Evolutionary conservation across 768 basidiomycete species (phyloP).

Genomic region (Hydnomerulius pinastri): DNA sequence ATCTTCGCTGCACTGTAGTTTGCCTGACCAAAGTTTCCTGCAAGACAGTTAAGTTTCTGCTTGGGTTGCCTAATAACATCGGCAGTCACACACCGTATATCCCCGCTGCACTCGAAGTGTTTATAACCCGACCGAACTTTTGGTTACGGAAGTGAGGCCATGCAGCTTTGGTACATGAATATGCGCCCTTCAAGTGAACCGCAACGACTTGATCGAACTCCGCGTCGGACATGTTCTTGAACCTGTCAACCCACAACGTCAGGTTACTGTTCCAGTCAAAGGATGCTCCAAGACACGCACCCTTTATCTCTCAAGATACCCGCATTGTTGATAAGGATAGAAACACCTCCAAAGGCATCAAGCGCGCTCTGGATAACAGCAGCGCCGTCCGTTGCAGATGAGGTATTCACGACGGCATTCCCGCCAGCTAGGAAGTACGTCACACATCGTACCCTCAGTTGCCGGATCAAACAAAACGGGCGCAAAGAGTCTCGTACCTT

Average conservation of each 20-base stretch:
- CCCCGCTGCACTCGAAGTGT: constrained; percentile 94
- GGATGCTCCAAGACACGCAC: constrained; percentile 37
- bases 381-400: constrained; percentile 83
- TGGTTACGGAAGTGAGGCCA: constrained; percentile 97
- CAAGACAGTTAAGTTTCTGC: not conserved
- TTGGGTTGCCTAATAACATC: not conserved
- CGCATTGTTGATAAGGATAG: constrained; percentile 95
- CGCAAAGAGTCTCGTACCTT: constrained; percentile 51
- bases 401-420: constrained; percentile 83
- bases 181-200: constrained; percentile 94
- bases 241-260: constrained; percentile 43
- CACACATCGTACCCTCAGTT: not conserved
- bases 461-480: not conserved
- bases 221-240: constrained; percentile 96
- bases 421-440: constrained; percentile 68
- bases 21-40: constrained; percentile 94
- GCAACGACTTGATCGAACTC: constrained; percentile 89
- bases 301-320: constrained; percentile 85
- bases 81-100: constrained; percentile 66
- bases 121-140: constrained; percentile 92
- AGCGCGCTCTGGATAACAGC: constrained; percentile 86
- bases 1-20: constrained; percentile 99
- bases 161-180: constrained; percentile 88
- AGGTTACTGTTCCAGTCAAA: not conserved
- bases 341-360: constrained; percentile 79